These are phyloP conservation scores for Nasturtium officinale DNA, from an alignment of 345 rosid species.

Conservation along the genomic window DNA sequence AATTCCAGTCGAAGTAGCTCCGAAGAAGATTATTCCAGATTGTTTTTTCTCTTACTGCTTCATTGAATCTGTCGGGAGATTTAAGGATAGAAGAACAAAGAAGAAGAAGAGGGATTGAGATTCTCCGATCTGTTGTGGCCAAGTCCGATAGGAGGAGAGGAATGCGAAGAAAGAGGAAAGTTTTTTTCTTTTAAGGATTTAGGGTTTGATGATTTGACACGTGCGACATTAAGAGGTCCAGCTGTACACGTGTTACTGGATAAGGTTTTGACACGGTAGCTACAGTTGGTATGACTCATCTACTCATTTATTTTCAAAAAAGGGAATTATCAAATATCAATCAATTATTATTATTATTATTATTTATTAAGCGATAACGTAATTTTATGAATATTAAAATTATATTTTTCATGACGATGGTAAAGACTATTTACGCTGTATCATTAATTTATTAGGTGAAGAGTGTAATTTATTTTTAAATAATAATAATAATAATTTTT, in stretches of 20 bases:
- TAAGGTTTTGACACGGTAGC: conserved; percentile 51
- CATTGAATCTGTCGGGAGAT: conserved; percentile 27
- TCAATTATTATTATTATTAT: too few relatives aligned
- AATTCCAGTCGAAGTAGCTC: conserved; percentile 5
- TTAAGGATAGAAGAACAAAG: not conserved
- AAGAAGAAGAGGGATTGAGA: conserved; percentile 7
- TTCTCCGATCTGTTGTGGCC: conserved; percentile 51
- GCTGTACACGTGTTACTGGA: conserved; percentile 68
- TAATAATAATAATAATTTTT: not conserved
- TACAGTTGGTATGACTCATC: conserved; percentile 43
- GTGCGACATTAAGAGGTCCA: conserved; percentile 62
- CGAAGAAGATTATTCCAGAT: not conserved
- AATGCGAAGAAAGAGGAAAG: conserved; percentile 36
- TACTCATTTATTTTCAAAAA: conserved; percentile 9
- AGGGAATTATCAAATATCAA: not conserved
- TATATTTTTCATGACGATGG: too few relatives aligned
- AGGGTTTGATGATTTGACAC: conserved; percentile 74
- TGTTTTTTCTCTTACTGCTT: conserved; percentile 1
- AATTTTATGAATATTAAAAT: too few relatives aligned
- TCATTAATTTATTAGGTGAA: not conserved
- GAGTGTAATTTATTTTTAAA: not conserved
- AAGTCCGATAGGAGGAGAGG: conserved; percentile 51
- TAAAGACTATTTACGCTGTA: too few relatives aligned
- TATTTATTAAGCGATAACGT: too few relatives aligned
- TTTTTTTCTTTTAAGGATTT: conserved; percentile 40